These are phyloP conservation scores for Tetrapisispora arboricola DNA, from an alignment of 805 yeast species.

Conservation along the genomic window DNA sequence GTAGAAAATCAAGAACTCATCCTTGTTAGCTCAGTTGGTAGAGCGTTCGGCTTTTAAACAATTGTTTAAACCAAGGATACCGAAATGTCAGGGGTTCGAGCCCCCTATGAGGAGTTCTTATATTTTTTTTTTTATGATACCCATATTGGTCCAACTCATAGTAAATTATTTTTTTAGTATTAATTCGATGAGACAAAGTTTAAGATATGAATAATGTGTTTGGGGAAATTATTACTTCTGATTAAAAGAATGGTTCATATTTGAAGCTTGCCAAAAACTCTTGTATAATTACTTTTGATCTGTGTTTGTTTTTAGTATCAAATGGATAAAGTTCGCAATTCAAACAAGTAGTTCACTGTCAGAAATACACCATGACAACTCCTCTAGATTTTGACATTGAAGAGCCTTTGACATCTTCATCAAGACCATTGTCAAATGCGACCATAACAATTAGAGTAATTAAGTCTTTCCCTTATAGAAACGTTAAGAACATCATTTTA, in stretches of 20 bases:
- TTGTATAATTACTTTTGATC: too few species aligned
- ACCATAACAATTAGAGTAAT: conserved; percentile 77
- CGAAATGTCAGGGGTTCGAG: conserved; percentile 44
- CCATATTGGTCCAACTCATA: too few species aligned
- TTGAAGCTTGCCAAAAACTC: too few species aligned
- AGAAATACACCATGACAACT: background rate
- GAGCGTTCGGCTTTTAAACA: conserved; percentile 59
- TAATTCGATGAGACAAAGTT: too few species aligned
- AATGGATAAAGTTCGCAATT: too few species aligned
- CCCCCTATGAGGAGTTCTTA: conserved; percentile 40
- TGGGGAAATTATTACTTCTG: too few species aligned
- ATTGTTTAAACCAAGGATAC: conserved; percentile 30
- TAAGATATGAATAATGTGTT: too few species aligned
- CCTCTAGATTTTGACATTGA: conserved; percentile 30
- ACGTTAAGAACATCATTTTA: conserved; percentile 67
- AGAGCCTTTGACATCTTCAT: conserved; percentile 74
- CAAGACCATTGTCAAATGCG: conserved; percentile 56
- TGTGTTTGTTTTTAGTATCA: too few species aligned
- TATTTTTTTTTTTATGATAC: background rate
- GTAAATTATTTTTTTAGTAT: too few species aligned
- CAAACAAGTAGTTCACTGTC: too few species aligned
- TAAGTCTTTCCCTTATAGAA: conserved; percentile 86
- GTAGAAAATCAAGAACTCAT: conserved; percentile 33
- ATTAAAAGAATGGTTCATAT: too few species aligned
- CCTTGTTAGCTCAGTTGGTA: conserved; percentile 58